Base-by-base conservation (phyloP, 495 filamentous ascomycete species). In the Daldinia bambusicola region DNA sequence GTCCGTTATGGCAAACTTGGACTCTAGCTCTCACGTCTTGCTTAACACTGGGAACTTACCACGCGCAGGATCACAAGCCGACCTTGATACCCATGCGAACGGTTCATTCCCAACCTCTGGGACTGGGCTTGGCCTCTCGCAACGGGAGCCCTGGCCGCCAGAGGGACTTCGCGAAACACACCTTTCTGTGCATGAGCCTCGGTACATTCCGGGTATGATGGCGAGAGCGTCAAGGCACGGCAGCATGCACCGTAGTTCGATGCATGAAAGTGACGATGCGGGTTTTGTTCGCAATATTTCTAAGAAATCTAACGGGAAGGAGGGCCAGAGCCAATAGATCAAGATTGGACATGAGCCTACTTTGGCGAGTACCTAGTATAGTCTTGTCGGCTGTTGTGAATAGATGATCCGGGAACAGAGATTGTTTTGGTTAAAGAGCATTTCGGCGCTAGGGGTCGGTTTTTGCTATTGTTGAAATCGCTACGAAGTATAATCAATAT, bases 141-240 rank as follows among this genome's bases (percentile, higher is more conserved):
- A 56, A 12, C 31, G 16, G 40, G 71, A 77, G 13, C 45, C 77
- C 38, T 71, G 66, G 22, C 55, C 58, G 58, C 62, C 66, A 30
- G 70, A 64, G 26, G 71, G 57, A 55, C 66, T 74, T 55, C 64
- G 65, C 59, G 79, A 79, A 48, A 61, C 69, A 52, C 77, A 90
- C 67, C 80, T 89, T 30, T 84, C 80, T 12, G 81, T 84, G 0
- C 84, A 84, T 22, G 88, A 92, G 74, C 89, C 90, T 38, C 85
- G 87, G 66, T 91, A 92, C 48, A 91, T 92, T 76, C 91, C 91
- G 0, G 90, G 91, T 2, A 84, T 92, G 55, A 84, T 93, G 22
- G 87, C 89, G 72, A 84, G 89, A 57, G 84, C 83, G 60, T 84
- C 83, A 40, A 80, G 86, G 55, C 80, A 81, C 55, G 79, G 81